Conservation (phyloP, 441 rosid genomes). For the Adansonia rubrostipa region DNA sequence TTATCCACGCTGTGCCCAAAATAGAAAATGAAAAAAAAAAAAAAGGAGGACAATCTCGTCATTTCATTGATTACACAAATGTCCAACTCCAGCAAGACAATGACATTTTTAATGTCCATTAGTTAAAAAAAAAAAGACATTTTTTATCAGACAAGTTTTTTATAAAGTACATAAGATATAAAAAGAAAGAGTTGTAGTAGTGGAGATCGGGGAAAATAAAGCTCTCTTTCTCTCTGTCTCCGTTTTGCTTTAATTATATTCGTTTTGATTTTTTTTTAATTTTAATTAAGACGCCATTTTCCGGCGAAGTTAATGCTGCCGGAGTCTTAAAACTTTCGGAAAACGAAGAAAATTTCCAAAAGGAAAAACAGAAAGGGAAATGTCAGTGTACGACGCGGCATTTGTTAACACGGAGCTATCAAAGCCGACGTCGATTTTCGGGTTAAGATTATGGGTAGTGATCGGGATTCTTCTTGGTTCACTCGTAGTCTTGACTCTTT, state of each 20-base stretch:
- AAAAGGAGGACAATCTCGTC: constrained; percentile 31
- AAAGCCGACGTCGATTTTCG: constrained; percentile 87
- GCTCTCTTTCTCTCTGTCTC: not conserved
- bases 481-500: constrained; percentile 76
- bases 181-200: not conserved
- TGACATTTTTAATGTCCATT: not conserved
- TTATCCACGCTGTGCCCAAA: not conserved
- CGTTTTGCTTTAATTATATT: constrained; percentile 12
- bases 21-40: not conserved
- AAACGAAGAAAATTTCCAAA: not conserved
- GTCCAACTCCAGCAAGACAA: constrained; percentile 26
- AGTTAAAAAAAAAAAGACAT: constrained; percentile 47
- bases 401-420: constrained; percentile 80
- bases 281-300: not conserved
- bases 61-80: not conserved
- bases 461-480: constrained; percentile 91
- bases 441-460: constrained; percentile 88
- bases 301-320: constrained; percentile 27
- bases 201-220: not conserved
- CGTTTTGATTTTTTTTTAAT: not conserved
- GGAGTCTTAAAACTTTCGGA: not conserved
- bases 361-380: constrained; percentile 23
- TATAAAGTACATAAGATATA: constrained; percentile 20
- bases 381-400: constrained; percentile 80
- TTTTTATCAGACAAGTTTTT: constrained; percentile 54